A percentile compares a stretch with the other conserved stretches of the same genome.
Conservation (phyloP, 148 eudicot species). For the Pouteria glomerata region DNA sequence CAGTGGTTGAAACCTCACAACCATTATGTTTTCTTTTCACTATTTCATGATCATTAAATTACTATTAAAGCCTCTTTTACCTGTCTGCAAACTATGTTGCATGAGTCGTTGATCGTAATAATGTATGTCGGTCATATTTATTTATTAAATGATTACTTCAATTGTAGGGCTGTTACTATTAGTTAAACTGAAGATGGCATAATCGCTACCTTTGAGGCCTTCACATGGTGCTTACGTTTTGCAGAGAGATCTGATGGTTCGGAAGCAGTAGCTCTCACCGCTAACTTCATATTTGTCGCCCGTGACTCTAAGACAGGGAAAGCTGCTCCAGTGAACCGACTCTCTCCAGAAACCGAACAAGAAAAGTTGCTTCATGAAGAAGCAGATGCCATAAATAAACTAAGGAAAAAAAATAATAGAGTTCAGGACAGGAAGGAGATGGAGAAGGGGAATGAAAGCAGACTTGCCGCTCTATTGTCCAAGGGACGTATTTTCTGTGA, state of each 20-base stretch:
- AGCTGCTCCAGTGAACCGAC: slow-evolving; percentile 84
- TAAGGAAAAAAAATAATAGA: slow-evolving; percentile 61
- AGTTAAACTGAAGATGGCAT: background rate
- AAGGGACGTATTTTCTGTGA: slow-evolving; percentile 94
- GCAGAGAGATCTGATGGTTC: slow-evolving; percentile 35
- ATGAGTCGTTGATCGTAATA: background rate
- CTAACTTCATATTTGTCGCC: slow-evolving; percentile 94
- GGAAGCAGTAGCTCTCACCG: slow-evolving; percentile 68
- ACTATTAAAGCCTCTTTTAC: background rate
- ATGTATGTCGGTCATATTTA: too few relatives aligned
- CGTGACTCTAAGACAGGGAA: slow-evolving; percentile 88
- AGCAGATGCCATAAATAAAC: slow-evolving; percentile 71
- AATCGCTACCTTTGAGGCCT: background rate
- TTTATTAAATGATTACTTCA: background rate
- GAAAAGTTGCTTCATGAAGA: slow-evolving; percentile 66
- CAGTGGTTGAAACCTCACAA: background rate
- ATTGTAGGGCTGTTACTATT: background rate
- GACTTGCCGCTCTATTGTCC: slow-evolving; percentile 51
- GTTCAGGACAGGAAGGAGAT: slow-evolving; percentile 31
- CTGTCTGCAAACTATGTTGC: background rate
- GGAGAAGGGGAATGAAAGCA: slow-evolving; percentile 37
- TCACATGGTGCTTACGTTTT: background rate
- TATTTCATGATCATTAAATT: background rate
- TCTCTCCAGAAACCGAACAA: slow-evolving; percentile 72
- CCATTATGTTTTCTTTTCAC: background rate